Percentiles rank a stretch among this genome's conserved stretches.
phyloP scores from a whole-genome alignment of 768 basidiomycete genomes.

The Mycena kentingensis region DNA sequence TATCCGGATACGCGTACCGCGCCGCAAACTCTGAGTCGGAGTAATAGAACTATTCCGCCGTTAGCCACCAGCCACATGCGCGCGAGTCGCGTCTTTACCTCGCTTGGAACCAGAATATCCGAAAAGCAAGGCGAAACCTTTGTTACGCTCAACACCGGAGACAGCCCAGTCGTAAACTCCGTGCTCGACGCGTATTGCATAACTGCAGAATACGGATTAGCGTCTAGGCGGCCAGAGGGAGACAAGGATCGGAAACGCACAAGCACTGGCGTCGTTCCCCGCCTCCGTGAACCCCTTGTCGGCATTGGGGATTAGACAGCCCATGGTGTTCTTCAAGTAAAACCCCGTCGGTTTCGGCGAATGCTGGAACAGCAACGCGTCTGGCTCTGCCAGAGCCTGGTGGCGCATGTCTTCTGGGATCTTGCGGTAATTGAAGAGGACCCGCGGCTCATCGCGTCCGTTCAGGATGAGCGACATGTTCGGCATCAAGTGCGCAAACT shows the following conservation, averaged over 20 bases:
- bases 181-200: not conserved
- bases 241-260: not conserved
- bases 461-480: conserved; percentile 3
- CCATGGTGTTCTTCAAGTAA: not conserved
- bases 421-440: conserved; percentile 1
- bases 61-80: too few relatives aligned
- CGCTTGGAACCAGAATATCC: not conserved
- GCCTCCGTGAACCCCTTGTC: not conserved
- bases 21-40: conserved; percentile 1
- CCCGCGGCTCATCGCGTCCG: conserved; percentile 1
- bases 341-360: not conserved
- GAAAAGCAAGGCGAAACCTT: not conserved
- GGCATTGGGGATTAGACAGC: not conserved
- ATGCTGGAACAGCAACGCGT: not conserved
- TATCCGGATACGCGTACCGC: not conserved
- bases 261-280: not conserved
- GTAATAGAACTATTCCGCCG: not conserved
- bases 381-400: not conserved
- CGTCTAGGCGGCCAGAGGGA: not conserved
- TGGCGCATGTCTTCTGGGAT: not conserved
- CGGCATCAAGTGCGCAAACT: not conserved
- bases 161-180: not conserved
- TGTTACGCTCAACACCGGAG: not conserved
- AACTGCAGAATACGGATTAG: not conserved
- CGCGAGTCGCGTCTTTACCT: too few relatives aligned